Evolutionary conservation across 352 stramenopile species (phyloP).

Genomic region (Phytophthora brassicae): DNA sequence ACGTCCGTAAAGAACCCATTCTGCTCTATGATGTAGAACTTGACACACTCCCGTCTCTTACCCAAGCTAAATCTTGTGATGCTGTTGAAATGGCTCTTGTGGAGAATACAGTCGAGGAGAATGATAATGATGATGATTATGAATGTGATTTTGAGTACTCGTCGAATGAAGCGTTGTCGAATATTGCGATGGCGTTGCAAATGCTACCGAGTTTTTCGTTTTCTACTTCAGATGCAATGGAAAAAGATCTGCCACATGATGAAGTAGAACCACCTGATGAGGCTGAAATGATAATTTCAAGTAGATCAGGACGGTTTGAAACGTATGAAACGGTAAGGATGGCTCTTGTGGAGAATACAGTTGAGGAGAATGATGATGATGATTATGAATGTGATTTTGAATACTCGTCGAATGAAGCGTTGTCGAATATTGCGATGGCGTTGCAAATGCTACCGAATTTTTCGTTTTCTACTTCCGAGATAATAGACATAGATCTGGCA

Average conservation of each 20-base stretch:
- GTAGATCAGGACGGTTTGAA: neutral
- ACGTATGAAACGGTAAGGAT: no score
- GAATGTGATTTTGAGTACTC: conserved; percentile 41
- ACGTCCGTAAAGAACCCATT: neutral
- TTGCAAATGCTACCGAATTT: conserved; percentile 39
- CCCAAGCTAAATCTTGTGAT: neutral
- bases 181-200: conserved; percentile 41
- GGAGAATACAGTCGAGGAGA: neutral
- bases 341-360: neutral
- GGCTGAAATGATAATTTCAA: neutral
- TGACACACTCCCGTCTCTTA: neutral
- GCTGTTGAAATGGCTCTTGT: no score
- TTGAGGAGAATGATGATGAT: neutral
- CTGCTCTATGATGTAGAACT: neutral
- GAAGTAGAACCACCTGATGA: conserved; percentile 8
- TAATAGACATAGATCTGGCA: conserved; percentile 6
- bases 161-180: conserved; percentile 31
- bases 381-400: conserved; percentile 33
- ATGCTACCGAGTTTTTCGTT: conserved; percentile 34
- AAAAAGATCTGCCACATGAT: conserved; percentile 7
- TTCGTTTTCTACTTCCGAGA: neutral
- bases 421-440: conserved; percentile 41
- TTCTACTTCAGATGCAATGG: neutral
- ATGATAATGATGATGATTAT: conserved; percentile 13
- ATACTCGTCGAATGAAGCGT: conserved; percentile 36